Evolutionary conservation across 2,329 filamentous ascomycete genomes (phyloP), one percentile per base, ranked within the genome.

Genomic region (Falciphora oryzae): DNA sequence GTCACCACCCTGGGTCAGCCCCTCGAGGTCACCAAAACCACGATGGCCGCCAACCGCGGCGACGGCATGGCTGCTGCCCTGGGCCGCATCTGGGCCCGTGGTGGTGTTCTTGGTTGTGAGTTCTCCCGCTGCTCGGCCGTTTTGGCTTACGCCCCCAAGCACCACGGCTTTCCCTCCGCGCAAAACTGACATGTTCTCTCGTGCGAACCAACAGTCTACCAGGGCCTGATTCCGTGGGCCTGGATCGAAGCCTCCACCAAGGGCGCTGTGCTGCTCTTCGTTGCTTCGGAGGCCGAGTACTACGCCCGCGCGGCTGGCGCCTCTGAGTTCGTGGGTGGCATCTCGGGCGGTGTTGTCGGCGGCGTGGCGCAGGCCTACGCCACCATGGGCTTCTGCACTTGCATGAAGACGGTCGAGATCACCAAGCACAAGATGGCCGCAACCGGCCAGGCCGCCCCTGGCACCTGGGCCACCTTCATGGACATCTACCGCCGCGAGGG

Each of bases 241-340:
- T 99, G 95, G 95, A 98, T 99, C 81, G 95, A 99, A 86, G 95
- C 95, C 76, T 98, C 94, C 75, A 98, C 95, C 81, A 99, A 99
- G 83, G 95, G 95, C 77, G 95, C 95, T 73, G 95, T 99, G 72
- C 91, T 99, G 75, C 91, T 99, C 79, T 99, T 99, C 82, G 94
- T 99, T 77, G 95, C 95, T 71, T 96, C 94, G 73, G 95, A 99
- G 81, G 94, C 93, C 80, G 95, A 99, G 79, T 99, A 90, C 86
- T 91, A 95, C 77, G 94, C 93, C 72, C 92, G 91, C 74, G 82
- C 83, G 70, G 86, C 89, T 68, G 95, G 95, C 71, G 94, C 93
- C 68, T 87, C 85, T 73, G 90, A 96, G 78, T 98, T 99, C 78
- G 83, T 90, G 63, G 87, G 89, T 71, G 95, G 95, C 75, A 98